Evolutionary conservation across 805 yeast genomes (phyloP).

Genomic region (Starmerella etchellsii): DNA sequence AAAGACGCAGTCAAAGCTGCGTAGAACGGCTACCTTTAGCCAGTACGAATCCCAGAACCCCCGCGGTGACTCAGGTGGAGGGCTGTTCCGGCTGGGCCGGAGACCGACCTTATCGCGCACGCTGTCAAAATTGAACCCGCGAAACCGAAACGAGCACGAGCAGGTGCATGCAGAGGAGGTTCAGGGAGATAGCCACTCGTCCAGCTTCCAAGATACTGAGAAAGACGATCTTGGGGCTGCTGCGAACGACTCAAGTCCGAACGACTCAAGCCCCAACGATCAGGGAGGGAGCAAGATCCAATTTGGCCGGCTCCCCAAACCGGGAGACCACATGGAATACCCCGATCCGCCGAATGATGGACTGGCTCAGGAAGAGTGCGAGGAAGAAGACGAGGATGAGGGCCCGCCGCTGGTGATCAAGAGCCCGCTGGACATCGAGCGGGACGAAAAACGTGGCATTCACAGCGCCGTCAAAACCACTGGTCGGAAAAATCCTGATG

Average conservation of each 20-base stretch:
- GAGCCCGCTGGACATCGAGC: slow-evolving; percentile 62
- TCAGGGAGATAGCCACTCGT: no score
- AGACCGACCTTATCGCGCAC: no score
- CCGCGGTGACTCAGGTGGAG: neutral
- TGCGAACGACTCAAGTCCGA: no score
- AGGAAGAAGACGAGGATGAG: slow-evolving; percentile 35
- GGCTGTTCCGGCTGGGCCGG: no score
- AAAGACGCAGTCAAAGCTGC: slow-evolving; percentile 65
- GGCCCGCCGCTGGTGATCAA: slow-evolving; percentile 70
- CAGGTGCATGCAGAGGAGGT: no score
- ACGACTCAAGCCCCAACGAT: neutral
- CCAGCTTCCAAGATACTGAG: no score
- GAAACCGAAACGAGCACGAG: no score
- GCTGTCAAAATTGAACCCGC: no score
- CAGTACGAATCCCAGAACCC: slow-evolving; percentile 26
- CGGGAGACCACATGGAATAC: slow-evolving; percentile 31
- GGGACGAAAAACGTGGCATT: slow-evolving; percentile 22
- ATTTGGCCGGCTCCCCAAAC: slow-evolving; percentile 47
- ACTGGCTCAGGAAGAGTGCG: no score
- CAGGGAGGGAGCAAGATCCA: slow-evolving; percentile 29
- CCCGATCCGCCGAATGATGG: no score
- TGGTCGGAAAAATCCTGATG: slow-evolving; percentile 1
- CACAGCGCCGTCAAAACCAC: slow-evolving; percentile 19
- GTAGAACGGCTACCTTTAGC: slow-evolving; percentile 61
- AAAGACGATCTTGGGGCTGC: no score